Percentiles rank a stretch among this genome's conserved stretches.
Conservation (phyloP, 2,329 filamentous ascomycete genomes). For the Neurospora sp. region DNA sequence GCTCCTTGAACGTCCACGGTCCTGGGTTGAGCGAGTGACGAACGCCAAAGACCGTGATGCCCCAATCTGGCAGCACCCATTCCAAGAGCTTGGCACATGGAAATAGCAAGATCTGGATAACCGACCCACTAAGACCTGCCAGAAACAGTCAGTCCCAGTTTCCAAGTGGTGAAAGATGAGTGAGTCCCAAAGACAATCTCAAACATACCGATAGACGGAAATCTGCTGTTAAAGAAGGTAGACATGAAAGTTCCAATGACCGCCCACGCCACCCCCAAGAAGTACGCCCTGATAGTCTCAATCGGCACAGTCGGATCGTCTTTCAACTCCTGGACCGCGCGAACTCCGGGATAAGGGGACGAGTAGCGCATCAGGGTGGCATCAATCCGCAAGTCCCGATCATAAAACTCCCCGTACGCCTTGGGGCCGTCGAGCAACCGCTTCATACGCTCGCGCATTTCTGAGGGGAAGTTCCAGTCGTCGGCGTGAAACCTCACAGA, state of each 20-base stretch:
- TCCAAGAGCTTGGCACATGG: conserved; percentile 36
- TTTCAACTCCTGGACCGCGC: conserved; percentile 27
- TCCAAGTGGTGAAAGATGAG: fast-evolving
- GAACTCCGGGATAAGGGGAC: conserved; percentile 32
- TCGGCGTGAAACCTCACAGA: conserved; percentile 29
- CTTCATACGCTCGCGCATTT: conserved; percentile 32
- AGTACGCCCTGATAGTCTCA: conserved; percentile 33
- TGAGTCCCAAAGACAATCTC: neutral
- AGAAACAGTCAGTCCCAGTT: neutral
- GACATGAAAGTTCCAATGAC: conserved; percentile 29
- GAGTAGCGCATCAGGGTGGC: conserved; percentile 30
- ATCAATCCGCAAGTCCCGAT: conserved; percentile 30
- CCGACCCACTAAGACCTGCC: conserved; percentile 23
- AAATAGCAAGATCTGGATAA: conserved; percentile 36
- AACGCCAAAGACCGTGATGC: conserved; percentile 30
- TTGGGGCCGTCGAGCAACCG: conserved; percentile 28
- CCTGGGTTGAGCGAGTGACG: conserved; percentile 31
- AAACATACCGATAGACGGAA: conserved; percentile 27
- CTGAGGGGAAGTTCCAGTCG: conserved; percentile 34
- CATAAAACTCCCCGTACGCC: conserved; percentile 30
- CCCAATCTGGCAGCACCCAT: conserved; percentile 33
- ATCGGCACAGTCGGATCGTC: conserved; percentile 27
- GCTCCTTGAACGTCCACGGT: conserved; percentile 32
- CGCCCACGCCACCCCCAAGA: conserved; percentile 30
- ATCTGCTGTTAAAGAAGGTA: conserved; percentile 31